A percentile compares a stretch with the other conserved stretches of the same genome.
Conservation (phyloP, 208 protist species). For the Phytomonas sp. region DNA sequence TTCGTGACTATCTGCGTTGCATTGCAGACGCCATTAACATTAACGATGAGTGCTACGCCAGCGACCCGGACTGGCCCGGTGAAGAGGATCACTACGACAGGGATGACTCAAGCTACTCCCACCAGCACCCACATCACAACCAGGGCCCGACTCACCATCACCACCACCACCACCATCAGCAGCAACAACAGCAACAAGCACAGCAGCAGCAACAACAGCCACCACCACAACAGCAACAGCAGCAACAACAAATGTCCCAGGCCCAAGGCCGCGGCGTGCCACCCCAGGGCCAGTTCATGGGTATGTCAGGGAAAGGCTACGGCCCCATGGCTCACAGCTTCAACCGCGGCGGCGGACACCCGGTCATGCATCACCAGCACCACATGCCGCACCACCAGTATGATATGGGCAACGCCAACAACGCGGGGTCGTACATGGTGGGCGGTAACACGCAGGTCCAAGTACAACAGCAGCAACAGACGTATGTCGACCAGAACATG, state of each 20-base stretch:
- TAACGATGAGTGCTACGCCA: constrained; percentile 43
- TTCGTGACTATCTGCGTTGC: constrained; percentile 41
- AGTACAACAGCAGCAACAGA: constrained; percentile 31
- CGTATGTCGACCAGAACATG: constrained; percentile 22
- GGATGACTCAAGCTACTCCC: constrained; percentile 61
- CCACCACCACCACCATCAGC: constrained; percentile 2
- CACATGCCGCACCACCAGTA: constrained; percentile 18
- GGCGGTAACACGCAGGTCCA: constrained; percentile 16
- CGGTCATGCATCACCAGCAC: constrained; percentile 18
- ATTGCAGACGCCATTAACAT: constrained; percentile 36
- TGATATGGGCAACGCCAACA: constrained; percentile 14
- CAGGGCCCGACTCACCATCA: constrained; percentile 8
- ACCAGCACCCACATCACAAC: constrained; percentile 20
- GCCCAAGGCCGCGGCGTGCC: constrained; percentile 5
- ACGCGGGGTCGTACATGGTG: constrained; percentile 14
- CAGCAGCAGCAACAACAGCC: constrained; percentile 10
- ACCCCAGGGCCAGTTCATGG: neutral
- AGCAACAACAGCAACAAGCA: constrained; percentile 7
- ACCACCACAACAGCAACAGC: constrained; percentile 7
- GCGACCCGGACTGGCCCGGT: constrained; percentile 43
- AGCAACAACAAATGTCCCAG: constrained; percentile 9
- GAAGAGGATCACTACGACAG: constrained; percentile 50
- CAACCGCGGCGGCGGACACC: neutral
- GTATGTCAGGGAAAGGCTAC: neutral
- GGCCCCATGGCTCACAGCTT: constrained; percentile 9